Evolutionary conservation across 2,329 filamentous ascomycete species (phyloP), one percentile per base, ranked within the genome.

Genomic region (Alternaria panax): DNA sequence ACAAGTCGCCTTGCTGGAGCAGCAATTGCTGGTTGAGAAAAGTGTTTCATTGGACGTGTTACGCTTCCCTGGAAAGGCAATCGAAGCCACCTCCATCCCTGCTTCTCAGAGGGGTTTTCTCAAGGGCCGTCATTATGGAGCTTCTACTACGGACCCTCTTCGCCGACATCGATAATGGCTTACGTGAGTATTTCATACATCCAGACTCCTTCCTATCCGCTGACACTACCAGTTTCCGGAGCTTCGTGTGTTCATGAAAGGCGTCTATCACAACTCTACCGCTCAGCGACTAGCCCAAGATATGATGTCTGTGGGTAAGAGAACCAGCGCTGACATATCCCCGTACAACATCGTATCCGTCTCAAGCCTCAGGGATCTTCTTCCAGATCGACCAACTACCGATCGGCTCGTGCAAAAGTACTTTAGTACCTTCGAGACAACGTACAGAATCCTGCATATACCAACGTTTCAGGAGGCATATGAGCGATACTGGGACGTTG

Each of bases 401-500:
- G 81, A 85, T 54, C 22, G 63, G 16, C 76, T 83, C 66, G 73
- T 80, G 7, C 57, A 67, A 1, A 64, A 80, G 1, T 87, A 87
- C 64, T 77, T 86, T 34, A 69, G 72, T 2, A 82, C 75, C 1
- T 85, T 84, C 43, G 85, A 85, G 60, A 79, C 78, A 1, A 78
- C 79, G 0, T 80, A 84, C 47, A 80, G 84, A 3, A 81, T 87
- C 42, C 65, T 87, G 0, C 84, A 87, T 57, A 62, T 74, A 2
- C 83, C 84, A 0, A 80, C 77, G 0, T 87, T 86, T 62, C 79
- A 78, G 75, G 54, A 67, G 4, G 80, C 83, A 4, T 86, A 85
- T 60, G 57, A 75, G 8, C 69, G 41, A 1, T 83, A 80, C 57
- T 86, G 83, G 83, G 66, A 75, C 6, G 60, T 75, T 14, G 69